Percentiles rank a stretch among this genome's conserved stretches.
Conservation (phyloP, 1,284 basidiomycete species). For the Megacollybia platyphylla region DNA sequence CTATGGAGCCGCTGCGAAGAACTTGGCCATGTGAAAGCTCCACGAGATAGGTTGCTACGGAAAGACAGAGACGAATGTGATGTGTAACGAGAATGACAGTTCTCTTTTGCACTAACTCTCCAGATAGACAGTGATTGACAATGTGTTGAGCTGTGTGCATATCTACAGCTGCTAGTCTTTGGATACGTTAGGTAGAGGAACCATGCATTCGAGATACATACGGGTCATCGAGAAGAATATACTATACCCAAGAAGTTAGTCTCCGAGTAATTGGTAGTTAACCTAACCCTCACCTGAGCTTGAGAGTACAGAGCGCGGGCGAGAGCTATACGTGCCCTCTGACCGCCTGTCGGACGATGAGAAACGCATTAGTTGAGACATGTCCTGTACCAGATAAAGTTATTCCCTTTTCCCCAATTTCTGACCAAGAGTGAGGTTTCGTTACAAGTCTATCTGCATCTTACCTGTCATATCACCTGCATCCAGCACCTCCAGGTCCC, state of each 20-base stretch:
- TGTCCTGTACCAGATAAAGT: conserved; percentile 54
- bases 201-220: conserved; percentile 18
- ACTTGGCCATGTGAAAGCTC: conserved; percentile 52
- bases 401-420: conserved; percentile 73
- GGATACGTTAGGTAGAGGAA: conserved; percentile 3
- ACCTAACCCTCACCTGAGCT: conserved; percentile 28
- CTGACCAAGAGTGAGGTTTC: conserved; percentile 18
- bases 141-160: conserved; percentile 78
- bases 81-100: conserved; percentile 82
- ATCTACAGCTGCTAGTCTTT: conserved; percentile 76
- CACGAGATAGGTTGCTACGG: conserved; percentile 51
- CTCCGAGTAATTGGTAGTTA: conserved; percentile 3
- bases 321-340: conserved; percentile 40
- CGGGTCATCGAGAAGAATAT: conserved; percentile 80
- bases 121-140: conserved; percentile 48
- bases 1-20: conserved; percentile 40
- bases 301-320: conserved; percentile 56
- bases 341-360: background rate
- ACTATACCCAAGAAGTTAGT: conserved; percentile 22
- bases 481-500: conserved; percentile 66
- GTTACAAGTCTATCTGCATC: conserved; percentile 4
- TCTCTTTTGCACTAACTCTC: conserved; percentile 48
- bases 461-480: conserved; percentile 73
- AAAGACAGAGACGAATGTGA: conserved; percentile 64
- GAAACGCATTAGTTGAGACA: background rate